A percentile compares a stretch with the other conserved stretches of the same genome.
These are phyloP conservation scores for Filobasidium wieringae DNA, from an alignment of 768 basidiomycete genomes.

Conservation along the genomic window DNA sequence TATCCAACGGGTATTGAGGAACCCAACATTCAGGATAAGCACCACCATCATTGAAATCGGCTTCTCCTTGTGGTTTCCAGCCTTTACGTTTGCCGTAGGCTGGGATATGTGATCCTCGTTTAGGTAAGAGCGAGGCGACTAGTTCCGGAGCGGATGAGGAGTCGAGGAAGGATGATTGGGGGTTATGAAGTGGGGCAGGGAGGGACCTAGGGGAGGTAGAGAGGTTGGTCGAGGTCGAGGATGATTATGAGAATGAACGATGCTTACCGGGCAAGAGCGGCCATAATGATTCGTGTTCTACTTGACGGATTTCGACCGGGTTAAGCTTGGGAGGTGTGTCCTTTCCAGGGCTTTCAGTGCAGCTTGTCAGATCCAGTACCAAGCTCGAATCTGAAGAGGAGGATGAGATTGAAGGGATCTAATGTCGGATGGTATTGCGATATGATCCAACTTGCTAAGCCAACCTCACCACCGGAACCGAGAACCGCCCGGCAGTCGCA, in stretches of 20 bases:
- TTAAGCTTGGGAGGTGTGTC: too few species aligned
- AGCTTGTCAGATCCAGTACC: too few species aligned
- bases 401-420: too few species aligned
- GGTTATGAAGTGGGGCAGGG: slow-evolving; percentile 32
- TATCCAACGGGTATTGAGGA: slow-evolving; percentile 89
- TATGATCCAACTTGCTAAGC: too few species aligned
- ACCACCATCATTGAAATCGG: slow-evolving; percentile 59
- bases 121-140: neutral
- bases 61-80: slow-evolving; percentile 72
- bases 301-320: too few species aligned
- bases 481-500: too few species aligned
- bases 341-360: too few species aligned
- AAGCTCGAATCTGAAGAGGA: too few species aligned
- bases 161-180: slow-evolving; percentile 25
- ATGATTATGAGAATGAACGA: neutral
- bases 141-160: neutral
- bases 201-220: slow-evolving; percentile 22
- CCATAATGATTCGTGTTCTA: too few species aligned
- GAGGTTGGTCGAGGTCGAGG: neutral
- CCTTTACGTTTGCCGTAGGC: slow-evolving; percentile 66
- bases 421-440: too few species aligned
- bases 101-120: slow-evolving; percentile 6
- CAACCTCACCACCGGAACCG: too few species aligned
- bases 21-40: slow-evolving; percentile 42
- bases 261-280: slow-evolving; percentile 64